Evolutionary conservation across 1,139 yeast species (phyloP), one percentile per base, ranked within the genome.

Genomic region (Meyerozyma sp.): DNA sequence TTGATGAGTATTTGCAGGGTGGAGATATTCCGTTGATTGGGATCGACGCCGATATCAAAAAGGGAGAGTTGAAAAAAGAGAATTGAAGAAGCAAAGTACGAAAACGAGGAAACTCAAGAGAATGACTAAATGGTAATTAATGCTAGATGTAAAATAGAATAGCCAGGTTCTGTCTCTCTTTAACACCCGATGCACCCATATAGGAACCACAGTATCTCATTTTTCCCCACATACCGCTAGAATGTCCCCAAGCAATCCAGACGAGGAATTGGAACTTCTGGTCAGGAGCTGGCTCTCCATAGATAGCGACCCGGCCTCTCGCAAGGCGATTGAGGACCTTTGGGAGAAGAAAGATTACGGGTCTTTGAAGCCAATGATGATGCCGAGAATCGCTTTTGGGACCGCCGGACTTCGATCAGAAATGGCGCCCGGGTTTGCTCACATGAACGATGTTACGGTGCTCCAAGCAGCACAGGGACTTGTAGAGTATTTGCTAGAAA

Each of bases 401-500:
- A 90, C 98, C 0, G 96, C 98, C 2, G 97, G 97, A 0, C 73
- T 93, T 42, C 68, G 98, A 28, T 81, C 95, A 3, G 70, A 75
- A 25, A 90, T 93, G 96, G 90, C 82, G 50, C 89, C 96, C 0
- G 98, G 98, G 0, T 91, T 86, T 59, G 78, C 81, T 42, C 77
- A 90, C 52, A 86, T 93, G 94, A 93, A 93, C 61, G 87, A 85
- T 50, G 84, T 93, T 10, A 90, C 97, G 0, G 86, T 93, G 1
- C 59, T 88, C 37, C 98, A 91, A 63, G 94, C 98, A 0, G 82
- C 97, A 0, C 98, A 91, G 57, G 98, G 98, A 0, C 69, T 93
- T 28, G 86, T 95, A 0, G 66, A 66, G 43, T 88, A 86, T 59
- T 66, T 86, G 23, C 39, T 53, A 30, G 48, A 51, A 13, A 42